These are phyloP conservation scores for Rubroboletus satanas DNA, from an alignment of 768 basidiomycete genomes.

Conservation along the genomic window DNA sequence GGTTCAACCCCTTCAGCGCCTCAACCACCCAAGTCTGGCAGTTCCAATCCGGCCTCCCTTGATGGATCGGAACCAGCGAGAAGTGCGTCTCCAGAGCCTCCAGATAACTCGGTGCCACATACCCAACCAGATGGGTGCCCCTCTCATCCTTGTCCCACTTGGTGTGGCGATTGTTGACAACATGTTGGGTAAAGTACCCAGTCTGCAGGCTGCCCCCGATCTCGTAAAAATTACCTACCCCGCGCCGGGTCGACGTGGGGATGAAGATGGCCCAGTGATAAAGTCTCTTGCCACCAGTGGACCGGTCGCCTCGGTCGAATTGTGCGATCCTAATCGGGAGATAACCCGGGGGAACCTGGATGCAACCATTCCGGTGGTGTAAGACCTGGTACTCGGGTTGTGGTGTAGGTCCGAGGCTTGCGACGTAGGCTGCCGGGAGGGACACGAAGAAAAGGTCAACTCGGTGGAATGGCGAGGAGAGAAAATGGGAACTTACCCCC, in stretches of 20 bases:
- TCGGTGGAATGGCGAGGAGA: no score
- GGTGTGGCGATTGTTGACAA: slow-evolving; percentile 12
- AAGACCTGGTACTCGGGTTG: slow-evolving; percentile 8
- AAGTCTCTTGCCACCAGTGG: neutral
- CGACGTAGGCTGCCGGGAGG: slow-evolving; percentile 3
- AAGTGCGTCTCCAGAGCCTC: slow-evolving; percentile 4
- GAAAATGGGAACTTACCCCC: neutral
- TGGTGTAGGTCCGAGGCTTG: neutral
- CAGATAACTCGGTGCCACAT: slow-evolving; percentile 4
- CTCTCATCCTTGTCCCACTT: slow-evolving; percentile 13
- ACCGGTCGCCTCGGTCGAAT: slow-evolving; percentile 7
- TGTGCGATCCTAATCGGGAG: slow-evolving; percentile 18
- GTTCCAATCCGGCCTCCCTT: slow-evolving; percentile 13
- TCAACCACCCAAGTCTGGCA: slow-evolving; percentile 23
- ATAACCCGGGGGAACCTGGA: slow-evolving; percentile 11
- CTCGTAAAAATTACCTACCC: slow-evolving; percentile 21
- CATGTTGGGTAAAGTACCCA: slow-evolving; percentile 14
- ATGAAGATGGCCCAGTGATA: slow-evolving; percentile 25
- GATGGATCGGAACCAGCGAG: slow-evolving; percentile 11
- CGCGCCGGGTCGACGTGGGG: slow-evolving; percentile 16
- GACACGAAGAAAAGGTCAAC: neutral
- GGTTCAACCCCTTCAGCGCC: slow-evolving; percentile 11
- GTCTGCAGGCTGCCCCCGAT: slow-evolving; percentile 6
- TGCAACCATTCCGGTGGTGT: neutral
- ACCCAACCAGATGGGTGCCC: slow-evolving; percentile 12